Evolutionary conservation across 2,329 filamentous ascomycete genomes (phyloP).

Genomic region (Bimuria novae-zelandiae): DNA sequence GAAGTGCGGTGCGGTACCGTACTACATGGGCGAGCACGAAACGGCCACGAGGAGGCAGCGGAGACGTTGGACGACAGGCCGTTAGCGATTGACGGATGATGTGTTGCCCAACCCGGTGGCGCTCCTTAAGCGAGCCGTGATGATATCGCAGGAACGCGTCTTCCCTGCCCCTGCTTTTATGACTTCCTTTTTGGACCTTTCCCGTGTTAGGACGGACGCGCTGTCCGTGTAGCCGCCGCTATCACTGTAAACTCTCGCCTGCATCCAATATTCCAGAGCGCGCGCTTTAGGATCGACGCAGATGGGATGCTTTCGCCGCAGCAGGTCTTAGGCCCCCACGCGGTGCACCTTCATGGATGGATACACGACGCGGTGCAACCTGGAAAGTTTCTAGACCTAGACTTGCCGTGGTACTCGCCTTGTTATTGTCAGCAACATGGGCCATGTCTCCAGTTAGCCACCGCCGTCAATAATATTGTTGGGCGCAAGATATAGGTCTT

Average conservation of each 20-base stretch:
- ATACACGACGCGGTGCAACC: not conserved
- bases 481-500: not conserved
- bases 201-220: not conserved
- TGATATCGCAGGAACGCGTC: not conserved
- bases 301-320: not conserved
- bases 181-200: slow-evolving; percentile 2
- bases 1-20: too few species aligned
- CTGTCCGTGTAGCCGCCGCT: slow-evolving; percentile 4
- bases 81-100: slow-evolving; percentile 2
- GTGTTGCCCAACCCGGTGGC: slow-evolving; percentile 6
- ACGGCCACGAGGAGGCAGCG: not conserved
- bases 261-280: not conserved
- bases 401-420: not conserved
- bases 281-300: not conserved
- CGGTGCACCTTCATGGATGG: not conserved
- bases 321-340: slow-evolving; percentile 1
- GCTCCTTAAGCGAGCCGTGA: slow-evolving; percentile 5
- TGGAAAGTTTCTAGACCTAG: not conserved
- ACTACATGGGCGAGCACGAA: not conserved
- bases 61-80: slow-evolving; percentile 1
- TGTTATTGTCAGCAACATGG: slow-evolving; percentile 3
- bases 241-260: not conserved
- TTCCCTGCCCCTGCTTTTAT: slow-evolving; percentile 6
- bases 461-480: not conserved
- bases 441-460: slow-evolving; percentile 9